phyloP scores from a whole-genome alignment of 2,329 filamentous ascomycete genomes.

The Didymella sp. region DNA sequence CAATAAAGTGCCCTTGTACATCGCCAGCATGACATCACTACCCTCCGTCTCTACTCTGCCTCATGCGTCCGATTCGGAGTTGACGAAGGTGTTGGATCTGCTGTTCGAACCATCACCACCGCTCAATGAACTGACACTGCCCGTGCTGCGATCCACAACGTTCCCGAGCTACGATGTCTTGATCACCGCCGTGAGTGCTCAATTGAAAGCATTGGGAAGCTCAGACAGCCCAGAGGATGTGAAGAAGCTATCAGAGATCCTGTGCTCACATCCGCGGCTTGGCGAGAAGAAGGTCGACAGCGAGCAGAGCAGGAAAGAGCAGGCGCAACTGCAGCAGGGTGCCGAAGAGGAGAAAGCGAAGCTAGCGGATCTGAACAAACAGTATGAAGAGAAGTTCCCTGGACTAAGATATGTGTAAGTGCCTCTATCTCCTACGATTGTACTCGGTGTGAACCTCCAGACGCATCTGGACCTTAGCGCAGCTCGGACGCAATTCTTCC shows the following conservation, averaged over 20 bases:
- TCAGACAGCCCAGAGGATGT: conserved; percentile 56
- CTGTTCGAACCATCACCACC: conserved; percentile 84
- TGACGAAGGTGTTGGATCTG: conserved; percentile 70
- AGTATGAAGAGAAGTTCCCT: conserved; percentile 83
- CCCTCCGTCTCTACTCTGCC: conserved; percentile 66
- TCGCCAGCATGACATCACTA: conserved; percentile 52
- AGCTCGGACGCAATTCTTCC: background rate
- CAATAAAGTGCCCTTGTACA: conserved; percentile 7
- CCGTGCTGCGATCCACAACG: conserved; percentile 65
- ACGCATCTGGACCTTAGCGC: background rate
- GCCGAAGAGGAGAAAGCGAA: conserved; percentile 61
- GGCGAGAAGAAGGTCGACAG: conserved; percentile 85
- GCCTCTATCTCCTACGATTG: background rate
- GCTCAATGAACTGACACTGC: conserved; percentile 75
- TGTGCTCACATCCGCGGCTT: conserved; percentile 82
- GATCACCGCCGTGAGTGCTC: conserved; percentile 69
- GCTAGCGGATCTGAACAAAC: conserved; percentile 70
- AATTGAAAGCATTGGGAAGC: conserved; percentile 59
- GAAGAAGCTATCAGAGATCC: conserved; percentile 70
- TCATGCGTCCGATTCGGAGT: conserved; percentile 61
- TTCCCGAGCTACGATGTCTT: conserved; percentile 74
- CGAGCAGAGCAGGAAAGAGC: conserved; percentile 79
- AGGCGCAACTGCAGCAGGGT: conserved; percentile 71
- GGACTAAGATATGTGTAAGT: conserved; percentile 79
- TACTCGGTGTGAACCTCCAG: background rate